Evolutionary conservation across 2,329 filamentous ascomycete species (phyloP).

Genomic region (Aspergillus spinulosporus): DNA sequence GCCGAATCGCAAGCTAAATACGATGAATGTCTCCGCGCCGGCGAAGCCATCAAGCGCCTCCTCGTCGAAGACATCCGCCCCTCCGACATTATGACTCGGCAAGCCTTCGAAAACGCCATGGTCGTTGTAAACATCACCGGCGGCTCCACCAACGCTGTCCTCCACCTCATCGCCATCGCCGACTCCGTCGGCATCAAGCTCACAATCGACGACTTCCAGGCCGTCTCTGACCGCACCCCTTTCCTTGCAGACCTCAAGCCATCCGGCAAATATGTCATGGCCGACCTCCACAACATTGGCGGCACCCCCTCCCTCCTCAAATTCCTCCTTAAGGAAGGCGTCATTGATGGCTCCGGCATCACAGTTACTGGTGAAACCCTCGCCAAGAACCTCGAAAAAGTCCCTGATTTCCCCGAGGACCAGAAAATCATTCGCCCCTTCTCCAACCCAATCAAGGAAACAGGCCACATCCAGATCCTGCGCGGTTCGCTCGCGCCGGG

Average conservation of each 20-base stretch:
- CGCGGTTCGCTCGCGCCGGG: conserved; percentile 68
- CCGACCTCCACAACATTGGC: conserved; percentile 58
- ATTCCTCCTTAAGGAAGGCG: conserved; percentile 58
- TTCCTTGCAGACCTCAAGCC: conserved; percentile 83
- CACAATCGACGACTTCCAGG: conserved; percentile 83
- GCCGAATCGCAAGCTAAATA: conserved; percentile 72
- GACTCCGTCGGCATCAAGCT: conserved; percentile 79
- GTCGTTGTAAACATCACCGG: conserved; percentile 78
- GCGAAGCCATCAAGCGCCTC: conserved; percentile 71
- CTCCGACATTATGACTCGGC: conserved; percentile 73
- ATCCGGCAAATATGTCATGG: conserved; percentile 65
- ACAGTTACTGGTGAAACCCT: conserved; percentile 62
- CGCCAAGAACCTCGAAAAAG: conserved; percentile 59
- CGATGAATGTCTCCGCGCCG: conserved; percentile 70
- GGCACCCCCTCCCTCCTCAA: conserved; percentile 61
- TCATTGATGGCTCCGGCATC: conserved; percentile 61
- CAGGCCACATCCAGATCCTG: conserved; percentile 72
- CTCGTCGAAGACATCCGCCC: conserved; percentile 76
- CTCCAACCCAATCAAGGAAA: conserved; percentile 67
- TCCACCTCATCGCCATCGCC: conserved; percentile 81
- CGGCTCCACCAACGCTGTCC: conserved; percentile 81
- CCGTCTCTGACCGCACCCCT: conserved; percentile 74
- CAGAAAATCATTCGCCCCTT: conserved; percentile 70
- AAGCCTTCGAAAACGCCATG: conserved; percentile 85
- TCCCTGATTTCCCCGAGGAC: conserved; percentile 64